These are phyloP conservation scores for Candida jianshihensis DNA, from an alignment of 805 yeast species.

Conservation along the genomic window DNA sequence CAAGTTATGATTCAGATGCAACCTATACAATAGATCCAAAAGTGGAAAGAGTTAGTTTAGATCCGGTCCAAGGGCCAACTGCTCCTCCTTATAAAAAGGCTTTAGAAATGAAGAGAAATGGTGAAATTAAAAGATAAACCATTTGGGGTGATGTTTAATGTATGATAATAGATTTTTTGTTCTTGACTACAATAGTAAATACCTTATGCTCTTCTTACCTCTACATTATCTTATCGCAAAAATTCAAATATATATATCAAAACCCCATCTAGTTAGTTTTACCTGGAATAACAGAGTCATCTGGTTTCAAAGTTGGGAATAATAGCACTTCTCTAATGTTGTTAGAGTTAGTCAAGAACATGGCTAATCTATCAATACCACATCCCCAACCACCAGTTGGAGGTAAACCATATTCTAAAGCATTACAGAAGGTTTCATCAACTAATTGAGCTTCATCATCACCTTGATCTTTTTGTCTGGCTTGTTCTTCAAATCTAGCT, in stretches of 20 bases:
- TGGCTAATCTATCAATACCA: conserved; percentile 96
- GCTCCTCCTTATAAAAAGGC: conserved; percentile 97
- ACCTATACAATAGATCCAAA: conserved; percentile 51
- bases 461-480: conserved; percentile 97
- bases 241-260: too few relatives aligned
- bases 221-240: too few relatives aligned
- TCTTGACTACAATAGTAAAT: too few relatives aligned
- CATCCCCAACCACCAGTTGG: conserved; percentile 99
- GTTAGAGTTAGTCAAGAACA: conserved; percentile 95
- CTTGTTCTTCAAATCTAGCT: conserved; percentile 96
- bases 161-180: too few relatives aligned
- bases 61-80: conserved; percentile 93
- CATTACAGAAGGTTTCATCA: conserved; percentile 96
- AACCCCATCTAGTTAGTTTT: conserved; percentile 3
- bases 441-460: conserved; percentile 97
- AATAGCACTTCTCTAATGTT: conserved; percentile 95
- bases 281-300: conserved; percentile 29
- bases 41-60: conserved; percentile 44
- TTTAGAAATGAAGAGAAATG: conserved; percentile 75
- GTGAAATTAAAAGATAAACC: conserved; percentile 38
- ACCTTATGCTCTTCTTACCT: too few relatives aligned
- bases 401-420: conserved; percentile 96
- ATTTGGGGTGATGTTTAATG: too few relatives aligned
- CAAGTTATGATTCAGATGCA: conserved; percentile 90
- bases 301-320: conserved; percentile 99